Conservation (phyloP, 2,329 filamentous ascomycete genomes). For the Aspergillus awamori region DNA sequence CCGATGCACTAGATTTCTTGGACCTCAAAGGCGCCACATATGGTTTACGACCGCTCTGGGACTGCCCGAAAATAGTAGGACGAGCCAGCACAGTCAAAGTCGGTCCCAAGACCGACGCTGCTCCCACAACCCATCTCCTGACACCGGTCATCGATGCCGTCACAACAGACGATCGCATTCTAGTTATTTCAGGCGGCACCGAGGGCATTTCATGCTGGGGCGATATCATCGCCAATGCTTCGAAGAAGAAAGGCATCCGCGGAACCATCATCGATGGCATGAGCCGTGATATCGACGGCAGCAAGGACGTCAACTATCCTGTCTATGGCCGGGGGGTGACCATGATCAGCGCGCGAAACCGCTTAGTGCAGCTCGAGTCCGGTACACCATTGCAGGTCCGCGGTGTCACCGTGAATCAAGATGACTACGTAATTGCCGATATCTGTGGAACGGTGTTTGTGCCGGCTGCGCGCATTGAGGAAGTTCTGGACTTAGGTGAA, state of each 20-base stretch:
- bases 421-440: conserved; percentile 28
- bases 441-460: conserved; percentile 24
- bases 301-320: conserved; percentile 36
- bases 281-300: conserved; percentile 39
- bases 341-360: conserved; percentile 38
- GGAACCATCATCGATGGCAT: conserved; percentile 38
- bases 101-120: conserved; percentile 13
- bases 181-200: conserved; percentile 24
- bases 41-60: conserved; percentile 26
- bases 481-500: conserved; percentile 20
- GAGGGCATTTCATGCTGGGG: conserved; percentile 30
- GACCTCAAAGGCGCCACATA: conserved; percentile 25
- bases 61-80: conserved; percentile 28
- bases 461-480: conserved; percentile 19
- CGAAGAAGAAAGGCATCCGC: conserved; percentile 29
- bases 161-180: conserved; percentile 23
- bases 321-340: conserved; percentile 37
- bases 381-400: conserved; percentile 27
- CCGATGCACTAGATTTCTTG: conserved; percentile 29
- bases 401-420: conserved; percentile 20
- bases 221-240: conserved; percentile 28
- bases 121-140: conserved; percentile 19
- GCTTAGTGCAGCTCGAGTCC: conserved; percentile 37
- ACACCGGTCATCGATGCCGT: conserved; percentile 25
- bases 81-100: conserved; percentile 28